A percentile compares a stretch with the other conserved stretches of the same genome.
These are phyloP conservation scores for Chytriomyces sp. DNA, from an alignment of 192 early-diverging fungal genomes.

Conservation along the genomic window DNA sequence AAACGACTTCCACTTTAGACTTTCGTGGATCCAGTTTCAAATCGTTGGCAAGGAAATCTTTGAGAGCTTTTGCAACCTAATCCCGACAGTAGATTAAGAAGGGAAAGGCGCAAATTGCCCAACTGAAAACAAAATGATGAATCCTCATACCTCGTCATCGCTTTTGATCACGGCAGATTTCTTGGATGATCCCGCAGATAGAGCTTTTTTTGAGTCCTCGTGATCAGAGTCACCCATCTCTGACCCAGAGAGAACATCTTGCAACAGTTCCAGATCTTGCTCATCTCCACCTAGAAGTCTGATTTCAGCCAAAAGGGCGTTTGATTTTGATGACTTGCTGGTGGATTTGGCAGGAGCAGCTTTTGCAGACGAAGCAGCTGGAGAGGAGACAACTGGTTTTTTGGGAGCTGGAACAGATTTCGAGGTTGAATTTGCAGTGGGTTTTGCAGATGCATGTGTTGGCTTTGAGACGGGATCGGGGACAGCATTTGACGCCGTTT, in stretches of 20 bases:
- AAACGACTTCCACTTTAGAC: constrained; percentile 37
- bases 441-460: too few species aligned
- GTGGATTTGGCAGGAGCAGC: background rate
- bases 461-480: background rate
- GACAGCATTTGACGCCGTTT: background rate
- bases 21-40: constrained; percentile 45
- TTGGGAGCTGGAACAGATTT: too few species aligned
- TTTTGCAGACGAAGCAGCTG: too few species aligned
- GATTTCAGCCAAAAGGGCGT: constrained; percentile 64
- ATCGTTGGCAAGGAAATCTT: constrained; percentile 41
- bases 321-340: background rate
- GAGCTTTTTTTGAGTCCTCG: constrained; percentile 26
- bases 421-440: too few species aligned
- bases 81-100: background rate
- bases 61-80: constrained; percentile 35
- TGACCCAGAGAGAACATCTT: constrained; percentile 56
- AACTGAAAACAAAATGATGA: background rate
- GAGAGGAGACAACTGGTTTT: too few species aligned
- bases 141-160: constrained; percentile 15
- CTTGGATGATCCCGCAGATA: constrained; percentile 37
- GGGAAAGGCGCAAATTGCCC: background rate
- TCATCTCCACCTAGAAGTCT: constrained; percentile 65
- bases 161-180: constrained; percentile 33
- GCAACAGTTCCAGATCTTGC: constrained; percentile 63
- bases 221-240: constrained; percentile 44